Evolutionary conservation across 768 basidiomycete species (phyloP).

Genomic region (Pleurotus pulmonarius): DNA sequence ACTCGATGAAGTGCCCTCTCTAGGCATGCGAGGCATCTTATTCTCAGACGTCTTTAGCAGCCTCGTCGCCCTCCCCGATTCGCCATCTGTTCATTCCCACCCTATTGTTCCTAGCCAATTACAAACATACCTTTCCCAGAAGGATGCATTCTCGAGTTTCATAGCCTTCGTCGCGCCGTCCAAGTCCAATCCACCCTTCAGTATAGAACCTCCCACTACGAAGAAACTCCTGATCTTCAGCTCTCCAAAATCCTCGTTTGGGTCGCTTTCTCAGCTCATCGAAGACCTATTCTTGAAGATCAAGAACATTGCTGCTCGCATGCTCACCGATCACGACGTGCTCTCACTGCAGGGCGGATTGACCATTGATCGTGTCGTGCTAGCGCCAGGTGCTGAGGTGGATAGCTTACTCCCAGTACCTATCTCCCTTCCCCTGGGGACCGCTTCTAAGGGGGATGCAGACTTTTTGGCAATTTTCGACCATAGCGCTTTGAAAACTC

Average conservation of each 20-base stretch:
- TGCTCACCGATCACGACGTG: slow-evolving; percentile 68
- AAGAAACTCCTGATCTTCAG: slow-evolving; percentile 68
- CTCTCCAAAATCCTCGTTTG: slow-evolving; percentile 50
- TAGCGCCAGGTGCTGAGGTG: slow-evolving; percentile 42
- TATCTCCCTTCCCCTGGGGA: slow-evolving; percentile 52
- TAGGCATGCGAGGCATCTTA: slow-evolving; percentile 58
- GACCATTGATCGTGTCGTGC: slow-evolving; percentile 62
- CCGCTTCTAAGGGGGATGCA: slow-evolving; percentile 39
- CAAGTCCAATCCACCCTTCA: neutral
- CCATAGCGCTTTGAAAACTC: slow-evolving; percentile 72
- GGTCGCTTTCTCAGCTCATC: slow-evolving; percentile 52
- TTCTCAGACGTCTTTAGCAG: slow-evolving; percentile 71
- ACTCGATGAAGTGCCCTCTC: slow-evolving; percentile 71
- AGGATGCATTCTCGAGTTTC: slow-evolving; percentile 41
- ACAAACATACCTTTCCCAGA: slow-evolving; percentile 44
- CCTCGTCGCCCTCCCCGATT: slow-evolving; percentile 35
- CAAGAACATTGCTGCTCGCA: slow-evolving; percentile 51
- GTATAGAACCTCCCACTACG: slow-evolving; percentile 25
- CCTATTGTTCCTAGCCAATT: slow-evolving; percentile 56
- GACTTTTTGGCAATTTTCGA: slow-evolving; percentile 80
- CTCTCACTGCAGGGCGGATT: slow-evolving; percentile 74
- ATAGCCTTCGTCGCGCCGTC: slow-evolving; percentile 16
- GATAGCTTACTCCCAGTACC: slow-evolving; percentile 48
- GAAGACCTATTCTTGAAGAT: slow-evolving; percentile 55
- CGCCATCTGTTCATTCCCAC: slow-evolving; percentile 48